Base-by-base conservation (phyloP, 1,284 basidiomycete species). In the Peniophora sp. region DNA sequence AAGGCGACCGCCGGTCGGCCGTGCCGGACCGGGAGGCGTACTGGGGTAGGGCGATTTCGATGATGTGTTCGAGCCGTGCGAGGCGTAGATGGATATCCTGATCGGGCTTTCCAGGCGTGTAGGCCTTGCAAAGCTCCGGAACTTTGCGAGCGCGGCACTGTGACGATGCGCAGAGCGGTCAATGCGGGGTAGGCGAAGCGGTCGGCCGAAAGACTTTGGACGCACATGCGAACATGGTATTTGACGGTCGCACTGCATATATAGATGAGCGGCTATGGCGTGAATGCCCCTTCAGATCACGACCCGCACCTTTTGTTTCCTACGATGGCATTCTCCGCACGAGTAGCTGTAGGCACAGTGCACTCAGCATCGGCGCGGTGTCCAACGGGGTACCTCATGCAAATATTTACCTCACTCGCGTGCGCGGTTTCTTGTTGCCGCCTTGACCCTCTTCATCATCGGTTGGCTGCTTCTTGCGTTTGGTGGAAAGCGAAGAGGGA, bases 281-380 rank as follows among this genome's bases (percentile, higher is more conserved):
- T 32, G n/a, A n/a, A n/a, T n/a, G n/a, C n/a, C n/a, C n/a, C 12
- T 32, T 32, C 6, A 32, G 12, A 32, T 32, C 27, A 32, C 27
- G 27, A 32, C 5, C 5, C 27, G 27, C 27, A 32, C 87, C 78
- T 89, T 89, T 67, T 90, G 87, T 63, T 90, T 90, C 53, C 87
- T 73, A 24, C 87, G 79, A 70, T 90, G 88, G 56, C 88, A 90
- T 69, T 90, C 87, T 34, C 87, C 86, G 54, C 87, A 90, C n/a
- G 87, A 89, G 58, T 88, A 90, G 64, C 88, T 89, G 60, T 46
- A 49, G 41, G 47, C 17, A 27, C 20, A 45, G 23, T 36, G n/a
- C 32, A 44, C 23, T 57, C 18, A 51, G 41, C 15, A 5, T 12
- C 48, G 14, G 44, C 44, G 27, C n/a, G n/a, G n/a, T n/a, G n/a